Base-by-base conservation (phyloP, 805 yeast species). In the Millerozyma acaciae region DNA sequence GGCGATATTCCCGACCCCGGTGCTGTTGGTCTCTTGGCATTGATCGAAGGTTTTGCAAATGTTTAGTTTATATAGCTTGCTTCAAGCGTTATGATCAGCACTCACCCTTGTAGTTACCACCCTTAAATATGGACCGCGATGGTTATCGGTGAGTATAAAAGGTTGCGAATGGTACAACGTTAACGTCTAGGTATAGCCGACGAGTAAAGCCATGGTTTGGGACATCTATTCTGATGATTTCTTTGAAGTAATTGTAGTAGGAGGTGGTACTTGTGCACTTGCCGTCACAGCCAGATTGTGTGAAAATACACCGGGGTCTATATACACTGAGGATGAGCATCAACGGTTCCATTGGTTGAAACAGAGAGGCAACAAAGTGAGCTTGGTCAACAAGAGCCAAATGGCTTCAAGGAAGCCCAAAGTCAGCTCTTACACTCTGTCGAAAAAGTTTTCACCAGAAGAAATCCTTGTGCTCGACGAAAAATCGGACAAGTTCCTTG, bases 1-100 rank as follows among this genome's bases (percentile, higher is more conserved):
- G 87, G 85, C 16, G 85, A 84, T n/a, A 68, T 88, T 19, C 95
- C 96, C 2, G 97, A 89, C 50, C 96, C 97, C 4, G 97, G 97
- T 43, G 96, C 97, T 2, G 76, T 86, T 37, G 97, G 97, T 3
- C 63, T 89, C 16, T 83, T 78, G 21, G 84, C 74, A 16, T 52
- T 76, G 12, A 51, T 76, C 14, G 63, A 70, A 40, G 81, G 80
- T 10, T 67, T 62, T 34, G 28, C 42, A 6, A 37, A 39, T 7
- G 33, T 9, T 10, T 8, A 12, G 27, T 24, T 8, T 24, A 7
- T 24, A 13, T 9, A 24, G 14, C 8, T 20, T 19, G 21, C 19
- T 16, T 29, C n/a, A 20, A 10, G 19, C 19, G 25, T 28, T 30
- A 16, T 30, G n/a, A 28, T 28, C 8, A 17, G n/a, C 7, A n/a